Conservation (phyloP, 75 land plant species). For the Chamaecyparis obtusa region DNA sequence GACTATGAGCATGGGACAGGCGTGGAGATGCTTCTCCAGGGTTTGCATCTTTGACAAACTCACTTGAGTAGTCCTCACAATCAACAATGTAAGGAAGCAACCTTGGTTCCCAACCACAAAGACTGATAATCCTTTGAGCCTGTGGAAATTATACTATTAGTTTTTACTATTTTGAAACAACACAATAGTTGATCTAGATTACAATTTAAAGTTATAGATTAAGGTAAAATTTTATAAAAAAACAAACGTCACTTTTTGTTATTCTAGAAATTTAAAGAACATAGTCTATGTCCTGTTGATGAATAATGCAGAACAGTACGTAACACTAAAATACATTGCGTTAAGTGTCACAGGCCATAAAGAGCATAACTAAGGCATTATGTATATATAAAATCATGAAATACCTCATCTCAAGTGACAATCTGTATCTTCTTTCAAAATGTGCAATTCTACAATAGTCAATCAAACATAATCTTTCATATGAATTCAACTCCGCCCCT, state of each 20-base stretch:
- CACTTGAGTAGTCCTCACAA: conserved; percentile 32
- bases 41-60: conserved; percentile 13
- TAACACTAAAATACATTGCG: background rate
- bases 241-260: background rate
- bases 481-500: background rate
- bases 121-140: conserved; percentile 76
- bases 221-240: background rate
- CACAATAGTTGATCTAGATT: background rate
- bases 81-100: conserved; percentile 82
- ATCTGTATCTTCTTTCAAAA: background rate
- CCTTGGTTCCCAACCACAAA: conserved; percentile 96
- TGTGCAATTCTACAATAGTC: background rate
- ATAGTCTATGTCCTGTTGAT: background rate
- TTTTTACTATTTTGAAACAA: background rate
- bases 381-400: background rate
- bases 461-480: background rate
- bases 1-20: conserved; percentile 20
- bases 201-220: background rate
- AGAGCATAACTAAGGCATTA: background rate
- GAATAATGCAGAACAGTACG: background rate
- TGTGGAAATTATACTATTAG: conserved; percentile 26
- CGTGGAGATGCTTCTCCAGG: conserved; percentile 10
- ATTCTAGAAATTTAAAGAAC: background rate
- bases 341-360: background rate
- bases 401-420: background rate